phyloP scores from a whole-genome alignment of 306 rosid species.

The Coriaria nepalensis region DNA sequence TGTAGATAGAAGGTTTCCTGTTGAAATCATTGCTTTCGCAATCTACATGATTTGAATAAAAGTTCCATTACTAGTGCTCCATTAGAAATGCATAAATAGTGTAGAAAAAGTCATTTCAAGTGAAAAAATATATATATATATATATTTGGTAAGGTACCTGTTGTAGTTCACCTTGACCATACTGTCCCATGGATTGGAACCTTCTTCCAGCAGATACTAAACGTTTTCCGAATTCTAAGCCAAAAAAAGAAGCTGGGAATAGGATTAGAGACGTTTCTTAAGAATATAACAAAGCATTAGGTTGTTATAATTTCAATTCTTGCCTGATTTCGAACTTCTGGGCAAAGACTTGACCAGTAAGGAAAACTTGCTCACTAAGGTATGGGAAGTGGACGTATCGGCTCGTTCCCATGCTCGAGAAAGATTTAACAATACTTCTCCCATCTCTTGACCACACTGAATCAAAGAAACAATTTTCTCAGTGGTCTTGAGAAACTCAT shows the following conservation, averaged over 20 bases:
- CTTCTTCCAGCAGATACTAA: slow-evolving; percentile 71
- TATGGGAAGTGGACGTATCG: slow-evolving; percentile 58
- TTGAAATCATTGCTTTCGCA: slow-evolving; percentile 53
- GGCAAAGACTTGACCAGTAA: slow-evolving; percentile 40
- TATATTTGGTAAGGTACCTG: slow-evolving; percentile 30
- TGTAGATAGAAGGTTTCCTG: slow-evolving; percentile 58
- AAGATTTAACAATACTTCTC: slow-evolving; percentile 64
- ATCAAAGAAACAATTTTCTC: slow-evolving; percentile 9
- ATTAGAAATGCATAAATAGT: slow-evolving; percentile 3
- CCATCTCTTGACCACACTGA: slow-evolving; percentile 87
- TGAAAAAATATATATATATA: no score
- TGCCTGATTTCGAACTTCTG: slow-evolving; percentile 64
- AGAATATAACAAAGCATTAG: slow-evolving; percentile 11
- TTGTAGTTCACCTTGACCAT: slow-evolving; percentile 82
- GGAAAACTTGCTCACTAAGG: slow-evolving; percentile 55
- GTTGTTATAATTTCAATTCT: slow-evolving; percentile 12
- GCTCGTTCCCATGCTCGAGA: slow-evolving; percentile 85
- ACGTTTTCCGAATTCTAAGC: slow-evolving; percentile 74
- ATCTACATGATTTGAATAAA: slow-evolving; percentile 38
- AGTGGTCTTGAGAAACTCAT: not conserved
- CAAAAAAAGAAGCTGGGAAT: slow-evolving; percentile 17
- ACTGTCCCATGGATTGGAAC: slow-evolving; percentile 91
- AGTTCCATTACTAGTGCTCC: slow-evolving; percentile 14
- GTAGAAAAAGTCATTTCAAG: not conserved
- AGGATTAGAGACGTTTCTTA: slow-evolving; percentile 16